Conservation (phyloP, 2,329 filamentous ascomycete genomes). For the Gaeumannomyces tritici region DNA sequence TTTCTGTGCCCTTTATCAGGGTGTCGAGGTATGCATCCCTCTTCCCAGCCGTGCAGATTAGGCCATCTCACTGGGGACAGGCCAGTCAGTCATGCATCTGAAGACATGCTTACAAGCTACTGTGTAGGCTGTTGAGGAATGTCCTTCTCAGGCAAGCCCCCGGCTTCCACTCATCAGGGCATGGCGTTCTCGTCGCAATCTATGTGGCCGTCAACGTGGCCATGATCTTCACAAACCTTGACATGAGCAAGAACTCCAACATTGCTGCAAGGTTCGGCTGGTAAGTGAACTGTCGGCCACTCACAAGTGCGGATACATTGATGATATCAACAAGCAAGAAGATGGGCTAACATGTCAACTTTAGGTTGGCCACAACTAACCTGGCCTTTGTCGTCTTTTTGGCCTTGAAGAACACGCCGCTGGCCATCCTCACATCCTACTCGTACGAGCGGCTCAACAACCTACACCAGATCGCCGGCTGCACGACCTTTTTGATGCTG, state of each 20-base stretch:
- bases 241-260: slow-evolving; percentile 10
- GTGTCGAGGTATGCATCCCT: slow-evolving; percentile 12
- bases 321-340: background rate
- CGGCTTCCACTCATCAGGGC: slow-evolving; percentile 22
- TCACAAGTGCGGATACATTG: too few species aligned
- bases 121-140: slow-evolving; percentile 13
- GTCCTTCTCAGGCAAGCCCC: slow-evolving; percentile 19
- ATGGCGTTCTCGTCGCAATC: slow-evolving; percentile 18
- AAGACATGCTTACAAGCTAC: background rate
- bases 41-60: background rate
- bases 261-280: slow-evolving; percentile 21
- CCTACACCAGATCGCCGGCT: slow-evolving; percentile 44
- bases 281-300: slow-evolving; percentile 12
- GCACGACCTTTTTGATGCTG: slow-evolving; percentile 33
- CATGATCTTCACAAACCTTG: slow-evolving; percentile 19
- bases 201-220: slow-evolving; percentile 20
- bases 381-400: slow-evolving; percentile 42
- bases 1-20: slow-evolving; percentile 14
- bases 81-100: too few species aligned
- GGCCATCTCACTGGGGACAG: too few species aligned
- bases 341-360: background rate
- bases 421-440: slow-evolving; percentile 40
- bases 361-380: slow-evolving; percentile 27
- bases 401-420: slow-evolving; percentile 47
- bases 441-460: slow-evolving; percentile 51